Conservation (phyloP, 148 eudicot species). For the Persicaria tinctoria region DNA sequence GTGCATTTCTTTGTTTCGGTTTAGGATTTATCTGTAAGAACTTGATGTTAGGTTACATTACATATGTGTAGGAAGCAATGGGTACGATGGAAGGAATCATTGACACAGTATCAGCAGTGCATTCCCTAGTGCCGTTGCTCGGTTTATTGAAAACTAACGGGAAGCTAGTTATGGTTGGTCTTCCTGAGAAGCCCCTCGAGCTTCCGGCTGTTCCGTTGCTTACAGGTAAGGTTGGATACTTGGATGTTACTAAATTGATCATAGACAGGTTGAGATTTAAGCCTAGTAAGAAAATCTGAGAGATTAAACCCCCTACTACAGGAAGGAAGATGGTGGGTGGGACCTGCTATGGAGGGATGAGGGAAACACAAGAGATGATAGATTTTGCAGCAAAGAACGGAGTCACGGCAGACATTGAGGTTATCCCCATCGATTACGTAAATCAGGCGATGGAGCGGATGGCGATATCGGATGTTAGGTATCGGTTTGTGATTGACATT, state of each 20-base stretch:
- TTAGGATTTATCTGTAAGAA: not conserved
- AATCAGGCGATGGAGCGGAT: slow-evolving; percentile 34
- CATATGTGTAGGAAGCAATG: slow-evolving; percentile 27
- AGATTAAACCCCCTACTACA: not conserved
- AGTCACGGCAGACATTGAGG: slow-evolving; percentile 28
- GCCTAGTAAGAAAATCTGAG: not conserved
- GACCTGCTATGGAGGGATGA: slow-evolving; percentile 32
- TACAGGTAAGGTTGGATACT: slow-evolving; percentile 17
- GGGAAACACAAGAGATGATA: slow-evolving; percentile 40
- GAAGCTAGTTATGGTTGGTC: slow-evolving; percentile 33
- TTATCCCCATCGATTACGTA: slow-evolving; percentile 29
- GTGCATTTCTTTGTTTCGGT: not conserved
- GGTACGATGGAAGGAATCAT: slow-evolving; percentile 44
- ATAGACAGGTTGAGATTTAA: not conserved
- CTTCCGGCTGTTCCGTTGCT: slow-evolving; percentile 25
- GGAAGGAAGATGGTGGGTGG: slow-evolving; percentile 34
- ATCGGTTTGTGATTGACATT: slow-evolving; percentile 36
- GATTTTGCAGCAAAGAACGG: slow-evolving; percentile 34
- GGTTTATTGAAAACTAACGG: slow-evolving; percentile 35
- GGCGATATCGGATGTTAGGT: slow-evolving; percentile 28
- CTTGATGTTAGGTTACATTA: not conserved
- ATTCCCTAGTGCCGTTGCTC: slow-evolving; percentile 29
- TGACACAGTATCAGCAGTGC: slow-evolving; percentile 34
- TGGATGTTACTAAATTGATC: not conserved
- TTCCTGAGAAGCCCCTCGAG: slow-evolving; percentile 33